A percentile compares a stretch with the other conserved stretches of the same genome.
These are phyloP conservation scores for Ophiocordyceps robertsii DNA, from an alignment of 2,329 filamentous ascomycete genomes.

Conservation along the genomic window DNA sequence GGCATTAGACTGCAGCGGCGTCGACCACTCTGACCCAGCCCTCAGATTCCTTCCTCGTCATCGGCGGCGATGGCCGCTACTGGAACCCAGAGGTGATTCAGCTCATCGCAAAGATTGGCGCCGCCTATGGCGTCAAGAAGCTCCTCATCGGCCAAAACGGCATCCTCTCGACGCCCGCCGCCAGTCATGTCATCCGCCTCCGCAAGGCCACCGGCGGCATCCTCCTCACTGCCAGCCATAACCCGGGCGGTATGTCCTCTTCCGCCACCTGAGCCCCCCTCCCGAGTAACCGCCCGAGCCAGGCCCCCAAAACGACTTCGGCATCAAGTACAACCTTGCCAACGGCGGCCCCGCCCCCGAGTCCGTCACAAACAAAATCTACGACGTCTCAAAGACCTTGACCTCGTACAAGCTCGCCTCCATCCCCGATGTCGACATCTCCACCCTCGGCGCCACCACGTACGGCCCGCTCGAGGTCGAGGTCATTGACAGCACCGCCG, in stretches of 20 bases:
- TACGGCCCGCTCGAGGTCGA: conserved; percentile 87
- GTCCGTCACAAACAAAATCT: conserved; percentile 96
- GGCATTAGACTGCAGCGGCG: background rate
- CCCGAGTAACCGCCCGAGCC: background rate
- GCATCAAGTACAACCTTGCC: conserved; percentile 98
- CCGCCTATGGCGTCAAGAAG: conserved; percentile 98
- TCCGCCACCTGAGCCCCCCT: too few relatives aligned
- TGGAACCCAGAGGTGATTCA: conserved; percentile 96
- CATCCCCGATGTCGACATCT: conserved; percentile 75
- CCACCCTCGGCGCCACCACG: conserved; percentile 66
- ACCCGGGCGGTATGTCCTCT: conserved; percentile 67
- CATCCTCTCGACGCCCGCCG: conserved; percentile 91
- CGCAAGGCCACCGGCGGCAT: conserved; percentile 93
- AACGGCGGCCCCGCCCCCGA: conserved; percentile 95
- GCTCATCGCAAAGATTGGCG: conserved; percentile 92
- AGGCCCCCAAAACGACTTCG: conserved; percentile 92
- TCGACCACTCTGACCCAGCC: background rate
- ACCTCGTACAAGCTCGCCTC: conserved; percentile 85
- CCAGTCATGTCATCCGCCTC: conserved; percentile 91
- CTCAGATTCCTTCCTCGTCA: conserved; percentile 66
- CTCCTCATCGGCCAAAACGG: conserved; percentile 90
- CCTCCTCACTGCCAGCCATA: conserved; percentile 92
- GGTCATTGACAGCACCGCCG: conserved; percentile 81
- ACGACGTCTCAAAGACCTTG: conserved; percentile 76
- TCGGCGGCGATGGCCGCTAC: conserved; percentile 92